A percentile compares a stretch with the other conserved stretches of the same genome.
Evolutionary conservation across 352 stramenopile species (phyloP).

Genomic region (Phytophthora syringae): DNA sequence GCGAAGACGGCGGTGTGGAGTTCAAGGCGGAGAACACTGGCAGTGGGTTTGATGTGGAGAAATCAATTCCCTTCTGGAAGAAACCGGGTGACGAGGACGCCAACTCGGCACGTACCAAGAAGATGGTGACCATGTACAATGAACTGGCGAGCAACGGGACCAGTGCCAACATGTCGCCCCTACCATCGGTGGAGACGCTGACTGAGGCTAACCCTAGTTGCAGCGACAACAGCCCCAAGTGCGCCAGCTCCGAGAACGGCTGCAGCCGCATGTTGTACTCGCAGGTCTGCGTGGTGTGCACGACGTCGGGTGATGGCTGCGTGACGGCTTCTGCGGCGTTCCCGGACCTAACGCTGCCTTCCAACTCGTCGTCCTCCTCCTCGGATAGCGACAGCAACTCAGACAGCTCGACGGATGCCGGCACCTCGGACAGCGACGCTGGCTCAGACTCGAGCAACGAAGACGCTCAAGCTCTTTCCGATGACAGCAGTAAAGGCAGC

Average conservation of each 20-base stretch:
- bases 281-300: slow-evolving; percentile 62
- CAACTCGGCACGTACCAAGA: slow-evolving; percentile 50
- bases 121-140: slow-evolving; percentile 64
- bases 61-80: slow-evolving; percentile 67
- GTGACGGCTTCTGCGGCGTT: slow-evolving; percentile 48
- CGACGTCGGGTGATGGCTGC: slow-evolving; percentile 32
- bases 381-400: slow-evolving; percentile 4
- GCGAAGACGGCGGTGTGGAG: slow-evolving; percentile 57
- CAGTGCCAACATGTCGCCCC: slow-evolving; percentile 48
- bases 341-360: slow-evolving; percentile 47
- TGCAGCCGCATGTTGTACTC: slow-evolving; percentile 60
- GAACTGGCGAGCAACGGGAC: slow-evolving; percentile 39
- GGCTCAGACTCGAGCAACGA: slow-evolving; percentile 4
- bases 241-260: slow-evolving; percentile 38
- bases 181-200: slow-evolving; percentile 51
- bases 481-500: slow-evolving; percentile 6
- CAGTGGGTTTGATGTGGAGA: slow-evolving; percentile 36
- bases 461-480: slow-evolving; percentile 16
- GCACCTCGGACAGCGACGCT: slow-evolving; percentile 4
- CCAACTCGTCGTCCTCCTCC: slow-evolving; percentile 23
- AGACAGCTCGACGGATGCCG: slow-evolving; percentile 4
- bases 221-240: slow-evolving; percentile 56
- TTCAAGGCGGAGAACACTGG: slow-evolving; percentile 51
- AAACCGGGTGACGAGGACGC: slow-evolving; percentile 47
- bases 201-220: slow-evolving; percentile 55